These are phyloP conservation scores for Blastocladiella emersonii DNA, from an alignment of 371 early-diverging fungal species.

Conservation along the genomic window DNA sequence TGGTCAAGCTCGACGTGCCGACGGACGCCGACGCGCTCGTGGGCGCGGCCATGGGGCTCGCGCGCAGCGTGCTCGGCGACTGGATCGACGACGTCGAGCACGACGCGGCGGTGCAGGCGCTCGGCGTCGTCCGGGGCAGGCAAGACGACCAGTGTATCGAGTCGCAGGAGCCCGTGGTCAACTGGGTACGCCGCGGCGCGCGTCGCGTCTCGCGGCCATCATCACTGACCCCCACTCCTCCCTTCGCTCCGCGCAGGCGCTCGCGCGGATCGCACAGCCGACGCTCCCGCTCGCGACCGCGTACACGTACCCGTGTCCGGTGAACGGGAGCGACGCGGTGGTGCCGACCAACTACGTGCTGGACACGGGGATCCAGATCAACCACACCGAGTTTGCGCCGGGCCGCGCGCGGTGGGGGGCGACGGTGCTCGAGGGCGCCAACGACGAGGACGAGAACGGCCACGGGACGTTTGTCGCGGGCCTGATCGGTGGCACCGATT, in stretches of 20 bases:
- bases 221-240: no score
- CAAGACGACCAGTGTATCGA: no score
- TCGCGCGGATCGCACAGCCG: conserved; percentile 3
- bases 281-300: background rate
- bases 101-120: no score
- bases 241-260: background rate
- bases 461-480: conserved; percentile 57
- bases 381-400: conserved; percentile 51
- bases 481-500: conserved; percentile 38
- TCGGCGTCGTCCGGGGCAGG: no score
- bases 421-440: conserved; percentile 20
- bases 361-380: conserved; percentile 59
- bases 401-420: conserved; percentile 55
- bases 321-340: background rate
- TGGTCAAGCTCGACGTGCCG: no score
- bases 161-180: no score
- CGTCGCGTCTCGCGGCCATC: no score
- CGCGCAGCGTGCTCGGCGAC: no score
- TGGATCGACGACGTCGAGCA: no score
- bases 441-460: conserved; percentile 11
- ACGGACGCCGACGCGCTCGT: no score
- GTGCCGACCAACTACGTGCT: conserved; percentile 44
- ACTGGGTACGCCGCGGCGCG: no score
- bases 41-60: no score
- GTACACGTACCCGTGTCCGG: background rate